Base-by-base conservation (phyloP, 345 rosid species). In the Eucalyptus sideroxylon region DNA sequence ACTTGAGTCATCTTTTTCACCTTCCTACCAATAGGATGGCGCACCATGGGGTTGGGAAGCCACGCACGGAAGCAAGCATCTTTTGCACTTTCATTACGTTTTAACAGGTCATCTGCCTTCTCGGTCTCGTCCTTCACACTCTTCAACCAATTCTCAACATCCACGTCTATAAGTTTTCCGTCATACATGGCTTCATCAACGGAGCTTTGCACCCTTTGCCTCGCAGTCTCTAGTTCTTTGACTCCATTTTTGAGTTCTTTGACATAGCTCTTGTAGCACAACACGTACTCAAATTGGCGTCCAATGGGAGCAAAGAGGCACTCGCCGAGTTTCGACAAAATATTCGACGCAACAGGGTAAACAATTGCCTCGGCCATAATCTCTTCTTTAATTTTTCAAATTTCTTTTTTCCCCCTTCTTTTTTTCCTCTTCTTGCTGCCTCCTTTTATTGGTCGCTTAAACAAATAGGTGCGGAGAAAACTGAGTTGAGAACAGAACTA, bases 191-290 rank as follows among this genome's bases (percentile, higher is more conserved):
- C 40, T 67, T 31, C 80, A 7, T 67, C 6, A 3, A 67, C 6
- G 2, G 80, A 67, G 23, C 9, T 3, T 3, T 67, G 42, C 80
- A 67, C 80, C 23, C 80, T 67, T 4, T 67, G 6, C 42, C 23
- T 31, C 0, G 23, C 40, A 16, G 21, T 31, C 11, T 31, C 3
- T 5, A 67, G 40, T 3, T 4, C 3, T 5, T 16, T 9, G 6
- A 67, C 11, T 67, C 23, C 80, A n/a, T n/a, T 67, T 16, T 67
- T 1, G 23, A 67, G 80, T 2, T 31, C 80, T 67, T 16, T 2
- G 3, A 67, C 42, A 3, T 67, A 67, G 42, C 21, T 31, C 23
- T 67, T 8, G 23, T 67, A 67, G 80, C 42, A 16, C 23, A 67
- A 0, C 23, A 67, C 42, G 4, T 67, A 67, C 2, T 2, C 40